phyloP scores from a whole-genome alignment of 164 flowering plant species.

The Dillenia turbinata region DNA sequence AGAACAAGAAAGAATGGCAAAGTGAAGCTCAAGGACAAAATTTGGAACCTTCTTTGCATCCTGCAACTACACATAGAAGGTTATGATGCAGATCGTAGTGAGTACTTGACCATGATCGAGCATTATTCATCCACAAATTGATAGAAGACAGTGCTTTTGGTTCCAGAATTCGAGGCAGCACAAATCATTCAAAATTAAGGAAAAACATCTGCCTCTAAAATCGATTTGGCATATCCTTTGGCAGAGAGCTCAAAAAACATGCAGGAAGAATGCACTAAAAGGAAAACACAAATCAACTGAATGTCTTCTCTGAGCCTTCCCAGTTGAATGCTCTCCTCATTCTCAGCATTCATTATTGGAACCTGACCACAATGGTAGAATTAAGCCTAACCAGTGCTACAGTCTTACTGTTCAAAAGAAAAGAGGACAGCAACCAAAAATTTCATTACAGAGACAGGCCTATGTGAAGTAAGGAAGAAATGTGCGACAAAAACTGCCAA shows the following conservation, averaged over 20 bases:
- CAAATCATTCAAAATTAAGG: slow-evolving; percentile 3
- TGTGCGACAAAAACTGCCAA: too few species aligned
- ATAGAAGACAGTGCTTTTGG: slow-evolving; percentile 52
- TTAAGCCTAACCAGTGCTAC: too few species aligned
- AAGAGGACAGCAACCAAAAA: too few species aligned
- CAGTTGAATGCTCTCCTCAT: slow-evolving; percentile 56
- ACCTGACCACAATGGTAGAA: slow-evolving; percentile 34
- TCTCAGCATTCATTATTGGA: slow-evolving; percentile 58
- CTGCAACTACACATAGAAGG: slow-evolving; percentile 75
- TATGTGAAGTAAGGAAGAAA: too few species aligned
- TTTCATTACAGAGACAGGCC: too few species aligned
- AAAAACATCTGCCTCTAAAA: not conserved
- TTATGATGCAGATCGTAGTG: slow-evolving; percentile 99
- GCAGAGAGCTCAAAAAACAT: not conserved
- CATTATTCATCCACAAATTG: slow-evolving; percentile 93
- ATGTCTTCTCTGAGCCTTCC: slow-evolving; percentile 59
- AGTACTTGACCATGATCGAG: slow-evolving; percentile 70
- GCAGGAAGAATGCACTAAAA: not conserved
- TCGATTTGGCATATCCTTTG: too few species aligned
- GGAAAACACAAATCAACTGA: slow-evolving; percentile 38
- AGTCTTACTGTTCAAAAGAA: too few species aligned
- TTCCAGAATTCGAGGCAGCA: slow-evolving; percentile 71
- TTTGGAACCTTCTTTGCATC: slow-evolving; percentile 74
- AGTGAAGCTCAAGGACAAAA: not conserved
- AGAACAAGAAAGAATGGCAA: too few species aligned